phyloP scores from a whole-genome alignment of 495 filamentous ascomycete genomes.

The Xylaria longipes region DNA sequence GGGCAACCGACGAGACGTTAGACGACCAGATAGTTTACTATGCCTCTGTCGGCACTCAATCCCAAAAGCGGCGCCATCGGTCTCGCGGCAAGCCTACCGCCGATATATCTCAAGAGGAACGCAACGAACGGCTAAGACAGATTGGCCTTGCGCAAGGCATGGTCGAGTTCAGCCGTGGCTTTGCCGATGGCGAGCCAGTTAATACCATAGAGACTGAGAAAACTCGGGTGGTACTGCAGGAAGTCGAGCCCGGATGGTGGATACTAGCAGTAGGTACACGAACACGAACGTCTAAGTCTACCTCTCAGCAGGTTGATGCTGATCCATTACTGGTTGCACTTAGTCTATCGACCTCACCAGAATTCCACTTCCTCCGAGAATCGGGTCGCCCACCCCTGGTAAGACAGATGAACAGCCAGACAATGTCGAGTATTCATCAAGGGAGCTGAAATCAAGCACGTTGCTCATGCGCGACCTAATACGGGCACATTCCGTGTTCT shows the following conservation, averaged over 20 bases:
- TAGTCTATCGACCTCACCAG: conserved; percentile 80
- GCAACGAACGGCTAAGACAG: conserved; percentile 84
- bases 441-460: conserved; percentile 84
- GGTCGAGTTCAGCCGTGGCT: conserved; percentile 90
- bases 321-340: background rate
- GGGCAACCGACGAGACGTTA: conserved; percentile 84
- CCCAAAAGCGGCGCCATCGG: conserved; percentile 42
- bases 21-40: conserved; percentile 93
- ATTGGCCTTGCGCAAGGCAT: conserved; percentile 98
- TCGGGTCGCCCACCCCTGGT: conserved; percentile 31
- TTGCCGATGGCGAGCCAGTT: conserved; percentile 75
- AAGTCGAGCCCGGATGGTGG: conserved; percentile 90
- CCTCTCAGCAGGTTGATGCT: conserved; percentile 12
- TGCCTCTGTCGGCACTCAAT: conserved; percentile 66
- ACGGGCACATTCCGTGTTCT: conserved; percentile 82
- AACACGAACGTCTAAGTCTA: conserved; percentile 6
- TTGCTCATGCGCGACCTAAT: conserved; percentile 81
- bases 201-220: conserved; percentile 92
- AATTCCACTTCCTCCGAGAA: conserved; percentile 52
- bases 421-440: conserved; percentile 76
- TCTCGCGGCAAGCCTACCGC: conserved; percentile 47
- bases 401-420: conserved; percentile 40
- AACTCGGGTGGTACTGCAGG: conserved; percentile 79
- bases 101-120: conserved; percentile 61
- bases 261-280: conserved; percentile 74